Conservation (phyloP, 2,329 filamentous ascomycete genomes). For the Pseudocercospora crystallina region DNA sequence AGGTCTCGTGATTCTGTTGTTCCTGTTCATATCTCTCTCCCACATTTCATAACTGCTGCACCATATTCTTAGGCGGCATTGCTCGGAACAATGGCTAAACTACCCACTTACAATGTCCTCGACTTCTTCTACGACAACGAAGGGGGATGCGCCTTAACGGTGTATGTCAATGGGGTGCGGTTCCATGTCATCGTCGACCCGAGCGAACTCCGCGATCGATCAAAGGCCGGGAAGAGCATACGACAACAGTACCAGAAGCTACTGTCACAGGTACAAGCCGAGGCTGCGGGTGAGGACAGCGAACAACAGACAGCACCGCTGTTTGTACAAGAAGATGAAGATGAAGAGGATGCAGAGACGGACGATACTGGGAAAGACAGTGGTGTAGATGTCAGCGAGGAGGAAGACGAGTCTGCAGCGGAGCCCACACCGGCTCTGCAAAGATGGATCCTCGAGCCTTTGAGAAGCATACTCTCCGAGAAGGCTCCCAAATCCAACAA, state of each 20-base stretch:
- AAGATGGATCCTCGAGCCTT: constrained; percentile 33
- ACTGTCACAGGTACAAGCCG: constrained; percentile 24
- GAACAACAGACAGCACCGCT: constrained; percentile 16
- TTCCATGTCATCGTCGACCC: constrained; percentile 36
- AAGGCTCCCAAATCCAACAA: constrained; percentile 9
- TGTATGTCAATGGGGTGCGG: constrained; percentile 30
- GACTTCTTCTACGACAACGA: constrained; percentile 36
- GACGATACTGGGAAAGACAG: constrained; percentile 27
- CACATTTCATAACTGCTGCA: neutral
- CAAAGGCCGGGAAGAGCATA: constrained; percentile 21
- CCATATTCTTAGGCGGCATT: neutral
- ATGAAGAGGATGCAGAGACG: constrained; percentile 18
- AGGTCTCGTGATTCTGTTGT: neutral
- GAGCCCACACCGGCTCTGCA: constrained; percentile 27
- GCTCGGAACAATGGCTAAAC: constrained; percentile 17
- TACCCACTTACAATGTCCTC: constrained; percentile 31
- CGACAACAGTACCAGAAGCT: constrained; percentile 27
- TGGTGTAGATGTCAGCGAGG: constrained; percentile 29
- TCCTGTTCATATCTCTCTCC: neutral
- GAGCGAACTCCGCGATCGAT: constrained; percentile 22
- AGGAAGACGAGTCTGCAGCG: constrained; percentile 21
- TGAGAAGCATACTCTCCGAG: constrained; percentile 17
- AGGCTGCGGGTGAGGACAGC: constrained; percentile 13
- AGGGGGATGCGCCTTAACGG: constrained; percentile 34
- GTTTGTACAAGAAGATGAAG: constrained; percentile 21